Evolutionary conservation across 805 yeast species (phyloP).

Genomic region (Ogataea pini): DNA sequence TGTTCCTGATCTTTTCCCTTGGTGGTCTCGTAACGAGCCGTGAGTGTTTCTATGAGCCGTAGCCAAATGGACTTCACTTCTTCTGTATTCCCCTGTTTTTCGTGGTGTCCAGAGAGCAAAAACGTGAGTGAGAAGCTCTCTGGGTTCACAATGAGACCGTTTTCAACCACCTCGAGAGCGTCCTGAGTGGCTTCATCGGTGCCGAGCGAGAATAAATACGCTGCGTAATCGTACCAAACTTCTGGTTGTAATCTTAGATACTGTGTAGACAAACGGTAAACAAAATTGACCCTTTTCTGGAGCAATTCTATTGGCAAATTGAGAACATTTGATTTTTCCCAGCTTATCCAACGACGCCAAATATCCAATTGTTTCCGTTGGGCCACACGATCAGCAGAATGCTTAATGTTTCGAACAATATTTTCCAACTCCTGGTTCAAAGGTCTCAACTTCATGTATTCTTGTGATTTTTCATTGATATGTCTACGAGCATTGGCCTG

Average conservation of each 20-base stretch:
- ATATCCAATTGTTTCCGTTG: constrained; percentile 45
- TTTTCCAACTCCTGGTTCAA: constrained; percentile 70
- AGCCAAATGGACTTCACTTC: constrained; percentile 53
- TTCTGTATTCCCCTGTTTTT: constrained; percentile 52
- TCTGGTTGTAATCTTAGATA: constrained; percentile 66
- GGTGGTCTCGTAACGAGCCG: constrained; percentile 37
- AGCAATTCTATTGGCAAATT: constrained; percentile 52
- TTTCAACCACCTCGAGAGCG: constrained; percentile 46
- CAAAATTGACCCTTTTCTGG: constrained; percentile 62
- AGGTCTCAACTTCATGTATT: constrained; percentile 85
- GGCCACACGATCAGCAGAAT: constrained; percentile 16
- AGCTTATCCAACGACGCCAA: constrained; percentile 76
- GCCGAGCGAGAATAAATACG: constrained; percentile 21
- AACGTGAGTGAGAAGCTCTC: constrained; percentile 65
- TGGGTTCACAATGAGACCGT: constrained; percentile 67
- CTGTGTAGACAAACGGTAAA: constrained; percentile 69
- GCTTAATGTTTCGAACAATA: constrained; percentile 39
- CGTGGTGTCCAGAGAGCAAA: constrained; percentile 69
- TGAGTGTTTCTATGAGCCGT: constrained; percentile 48
- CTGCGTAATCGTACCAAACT: constrained; percentile 67
- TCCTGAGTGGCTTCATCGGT: constrained; percentile 13
- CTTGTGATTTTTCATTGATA: constrained; percentile 77
- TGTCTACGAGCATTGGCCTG: constrained; percentile 79
- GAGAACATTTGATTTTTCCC: constrained; percentile 75
- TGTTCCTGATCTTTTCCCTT: constrained; percentile 13